These are phyloP conservation scores for Seiridium unicorne DNA, from an alignment of 2,329 filamentous ascomycete genomes.

Conservation along the genomic window DNA sequence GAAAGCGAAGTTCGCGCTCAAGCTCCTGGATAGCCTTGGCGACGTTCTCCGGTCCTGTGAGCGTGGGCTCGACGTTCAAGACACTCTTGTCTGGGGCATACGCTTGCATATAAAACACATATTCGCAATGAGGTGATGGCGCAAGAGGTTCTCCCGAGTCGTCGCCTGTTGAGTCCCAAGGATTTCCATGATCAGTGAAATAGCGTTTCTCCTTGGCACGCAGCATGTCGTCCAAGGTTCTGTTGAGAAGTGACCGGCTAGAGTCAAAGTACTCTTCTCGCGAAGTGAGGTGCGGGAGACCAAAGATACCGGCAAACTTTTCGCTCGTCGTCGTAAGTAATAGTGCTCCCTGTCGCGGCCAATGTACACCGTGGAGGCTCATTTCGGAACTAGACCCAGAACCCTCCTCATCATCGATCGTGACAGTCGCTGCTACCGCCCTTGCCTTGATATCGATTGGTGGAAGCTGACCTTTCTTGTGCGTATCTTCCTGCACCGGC, in stretches of 20 bases:
- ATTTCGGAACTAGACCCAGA: constrained; percentile 77
- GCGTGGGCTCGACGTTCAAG: constrained; percentile 29
- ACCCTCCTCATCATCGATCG: constrained; percentile 68
- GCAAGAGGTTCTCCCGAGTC: constrained; percentile 56
- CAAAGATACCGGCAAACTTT: constrained; percentile 91
- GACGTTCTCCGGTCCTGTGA: constrained; percentile 31
- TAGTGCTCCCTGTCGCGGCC: constrained; percentile 74
- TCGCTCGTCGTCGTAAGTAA: constrained; percentile 88
- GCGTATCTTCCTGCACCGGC: constrained; percentile 36
- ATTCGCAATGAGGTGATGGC: constrained; percentile 79
- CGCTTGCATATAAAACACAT: constrained; percentile 81
- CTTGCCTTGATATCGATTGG: constrained; percentile 57
- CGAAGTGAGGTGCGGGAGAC: constrained; percentile 77
- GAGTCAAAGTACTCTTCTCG: constrained; percentile 54
- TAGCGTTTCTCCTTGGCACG: constrained; percentile 58
- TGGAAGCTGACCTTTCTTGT: constrained; percentile 26
- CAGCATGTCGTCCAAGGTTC: constrained; percentile 67
- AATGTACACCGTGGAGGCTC: constrained; percentile 80
- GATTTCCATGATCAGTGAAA: constrained; percentile 60
- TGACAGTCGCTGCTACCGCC: constrained; percentile 67
- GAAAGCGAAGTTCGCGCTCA: constrained; percentile 62
- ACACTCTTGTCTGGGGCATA: constrained; percentile 49
- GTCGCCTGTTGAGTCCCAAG: constrained; percentile 73
- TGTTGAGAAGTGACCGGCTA: constrained; percentile 66
- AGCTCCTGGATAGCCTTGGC: constrained; percentile 48